Conservation (phyloP, 2,329 filamentous ascomycete genomes). For the Emmonsiellopsis sp. region DNA sequence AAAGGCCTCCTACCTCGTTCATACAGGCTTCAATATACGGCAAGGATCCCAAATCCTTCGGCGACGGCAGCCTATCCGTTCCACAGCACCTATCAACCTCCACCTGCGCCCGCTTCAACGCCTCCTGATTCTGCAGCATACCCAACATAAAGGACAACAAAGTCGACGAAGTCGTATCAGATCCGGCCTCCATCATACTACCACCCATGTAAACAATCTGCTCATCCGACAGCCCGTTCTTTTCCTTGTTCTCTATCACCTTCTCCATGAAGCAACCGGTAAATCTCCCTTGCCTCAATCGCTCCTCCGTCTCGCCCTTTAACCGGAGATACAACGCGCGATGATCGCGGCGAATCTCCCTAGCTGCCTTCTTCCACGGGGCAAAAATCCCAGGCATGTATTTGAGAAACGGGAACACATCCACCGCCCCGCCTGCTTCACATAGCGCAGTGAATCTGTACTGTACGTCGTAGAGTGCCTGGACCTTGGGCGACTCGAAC, state of each 20-base stretch:
- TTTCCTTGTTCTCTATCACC: background rate
- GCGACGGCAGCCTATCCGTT: background rate
- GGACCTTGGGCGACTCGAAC: conserved; percentile 6
- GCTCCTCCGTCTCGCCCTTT: background rate
- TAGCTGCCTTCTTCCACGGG: conserved; percentile 4
- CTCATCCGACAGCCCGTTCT: background rate
- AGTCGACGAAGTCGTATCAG: conserved; percentile 15
- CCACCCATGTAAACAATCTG: conserved; percentile 2
- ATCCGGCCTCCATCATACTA: conserved; percentile 14
- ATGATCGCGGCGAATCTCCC: conserved; percentile 8
- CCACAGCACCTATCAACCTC: background rate
- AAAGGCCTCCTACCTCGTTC: background rate
- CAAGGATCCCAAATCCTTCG: background rate
- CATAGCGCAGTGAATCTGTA: conserved; percentile 10
- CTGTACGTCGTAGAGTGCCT: conserved; percentile 7
- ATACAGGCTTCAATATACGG: background rate
- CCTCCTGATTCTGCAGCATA: conserved; percentile 3
- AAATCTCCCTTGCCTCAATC: background rate
- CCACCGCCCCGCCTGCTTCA: conserved; percentile 12
- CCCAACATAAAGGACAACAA: conserved; percentile 12
- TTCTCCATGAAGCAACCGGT: background rate
- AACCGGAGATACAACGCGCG: background rate
- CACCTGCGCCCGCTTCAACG: background rate
- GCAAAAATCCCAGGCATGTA: conserved; percentile 9
- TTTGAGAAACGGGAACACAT: conserved; percentile 11